Evolutionary conservation across 352 stramenopile species (phyloP).

Genomic region (Thraustotheca clavata): DNA sequence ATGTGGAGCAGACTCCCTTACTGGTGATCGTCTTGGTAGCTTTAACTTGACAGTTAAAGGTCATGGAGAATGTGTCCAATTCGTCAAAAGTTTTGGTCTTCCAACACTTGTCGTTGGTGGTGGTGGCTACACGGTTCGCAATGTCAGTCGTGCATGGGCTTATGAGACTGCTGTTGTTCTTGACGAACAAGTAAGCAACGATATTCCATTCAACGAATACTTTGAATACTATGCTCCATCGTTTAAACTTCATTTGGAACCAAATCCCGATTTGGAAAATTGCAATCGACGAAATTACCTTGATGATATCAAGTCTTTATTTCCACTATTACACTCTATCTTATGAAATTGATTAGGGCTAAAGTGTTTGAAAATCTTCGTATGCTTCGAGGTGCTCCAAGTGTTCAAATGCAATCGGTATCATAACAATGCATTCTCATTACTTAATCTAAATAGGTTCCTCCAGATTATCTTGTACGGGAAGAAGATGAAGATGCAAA

Average conservation of each 20-base stretch:
- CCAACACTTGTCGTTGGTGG: conserved; percentile 77
- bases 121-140: conserved; percentile 80
- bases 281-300: conserved; percentile 78
- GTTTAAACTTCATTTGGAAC: conserved; percentile 81
- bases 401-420: conserved; percentile 68
- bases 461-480: conserved; percentile 52
- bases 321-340: neutral
- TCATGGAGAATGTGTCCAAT: conserved; percentile 76
- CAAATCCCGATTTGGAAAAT: conserved; percentile 68
- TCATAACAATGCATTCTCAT: neutral
- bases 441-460: conserved; percentile 18
- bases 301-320: conserved; percentile 78
- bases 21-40: conserved; percentile 93
- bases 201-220: conserved; percentile 81
- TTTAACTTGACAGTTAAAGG: conserved; percentile 95
- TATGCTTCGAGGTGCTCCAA: conserved; percentile 60
- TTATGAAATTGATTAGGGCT: conserved; percentile 29
- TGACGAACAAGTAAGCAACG: conserved; percentile 70
- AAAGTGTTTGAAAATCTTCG: conserved; percentile 83
- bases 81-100: conserved; percentile 81
- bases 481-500: conserved; percentile 74
- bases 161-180: conserved; percentile 96
- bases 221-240: conserved; percentile 78
- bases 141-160: conserved; percentile 91
- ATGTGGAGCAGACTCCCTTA: conserved; percentile 96